Conservation (phyloP, 2,329 filamentous ascomycete genomes). For the Pseudogymnoascus sp. region DNA sequence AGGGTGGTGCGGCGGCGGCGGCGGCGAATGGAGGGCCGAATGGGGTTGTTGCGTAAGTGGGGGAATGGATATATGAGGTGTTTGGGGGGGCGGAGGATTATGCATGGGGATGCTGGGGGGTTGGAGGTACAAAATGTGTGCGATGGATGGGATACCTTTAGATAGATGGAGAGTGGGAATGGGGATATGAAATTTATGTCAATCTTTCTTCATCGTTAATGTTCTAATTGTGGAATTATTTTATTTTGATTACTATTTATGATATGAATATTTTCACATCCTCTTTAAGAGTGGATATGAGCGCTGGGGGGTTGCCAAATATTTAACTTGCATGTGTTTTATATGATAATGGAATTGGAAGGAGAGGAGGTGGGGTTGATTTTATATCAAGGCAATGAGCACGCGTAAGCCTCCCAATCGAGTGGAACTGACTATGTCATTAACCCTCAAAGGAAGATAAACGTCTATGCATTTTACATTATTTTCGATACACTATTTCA, state of each 20-base stretch:
- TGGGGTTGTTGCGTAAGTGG: not conserved
- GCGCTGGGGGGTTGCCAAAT: too few relatives aligned
- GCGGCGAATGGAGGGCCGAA: not conserved
- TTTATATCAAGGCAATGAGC: too few relatives aligned
- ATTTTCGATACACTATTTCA: not conserved
- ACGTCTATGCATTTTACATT: not conserved
- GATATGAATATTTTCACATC: not conserved
- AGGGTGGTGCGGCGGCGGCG: slow-evolving; percentile 23
- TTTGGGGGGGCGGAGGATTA: not conserved
- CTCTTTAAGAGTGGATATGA: too few relatives aligned
- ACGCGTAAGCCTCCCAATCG: too few relatives aligned
- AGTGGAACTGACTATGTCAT: too few relatives aligned
- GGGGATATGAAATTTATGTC: not conserved
- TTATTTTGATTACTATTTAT: not conserved
- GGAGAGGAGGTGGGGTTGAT: too few relatives aligned
- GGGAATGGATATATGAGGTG: not conserved
- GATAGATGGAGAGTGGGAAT: not conserved
- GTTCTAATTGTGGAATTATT: too few relatives aligned
- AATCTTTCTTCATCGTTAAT: not conserved
- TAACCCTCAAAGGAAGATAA: too few relatives aligned
- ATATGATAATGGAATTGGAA: too few relatives aligned
- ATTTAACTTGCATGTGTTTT: too few relatives aligned
- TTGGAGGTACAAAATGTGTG: not conserved
- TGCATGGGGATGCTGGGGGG: not conserved
- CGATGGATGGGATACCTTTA: not conserved